Evolutionary conservation across 2,329 filamentous ascomycete species (phyloP).

Genomic region (Pestalotiopsis sp.): DNA sequence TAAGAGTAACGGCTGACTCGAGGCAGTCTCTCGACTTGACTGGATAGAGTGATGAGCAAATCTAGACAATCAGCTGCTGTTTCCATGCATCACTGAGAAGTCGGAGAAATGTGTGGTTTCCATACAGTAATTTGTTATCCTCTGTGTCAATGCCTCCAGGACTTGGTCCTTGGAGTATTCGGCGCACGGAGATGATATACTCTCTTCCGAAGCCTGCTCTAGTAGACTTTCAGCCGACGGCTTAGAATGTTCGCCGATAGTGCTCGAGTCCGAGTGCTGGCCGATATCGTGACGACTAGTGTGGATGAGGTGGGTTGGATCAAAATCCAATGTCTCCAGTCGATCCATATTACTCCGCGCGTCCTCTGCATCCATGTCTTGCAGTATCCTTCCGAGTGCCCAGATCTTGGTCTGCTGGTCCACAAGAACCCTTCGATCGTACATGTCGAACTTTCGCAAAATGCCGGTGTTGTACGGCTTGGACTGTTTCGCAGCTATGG

Average conservation of each 20-base stretch:
- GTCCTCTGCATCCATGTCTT: neutral
- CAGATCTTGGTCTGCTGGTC: neutral
- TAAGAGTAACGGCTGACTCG: neutral
- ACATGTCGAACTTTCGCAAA: neutral
- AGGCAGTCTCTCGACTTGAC: neutral
- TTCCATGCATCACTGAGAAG: too few species aligned
- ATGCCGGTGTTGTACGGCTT: neutral
- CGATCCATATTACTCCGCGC: neutral
- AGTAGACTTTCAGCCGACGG: too few species aligned
- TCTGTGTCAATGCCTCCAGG: neutral
- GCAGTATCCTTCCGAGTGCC: neutral
- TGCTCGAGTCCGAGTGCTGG: neutral
- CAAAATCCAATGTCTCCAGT: neutral
- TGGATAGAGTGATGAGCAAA: neutral
- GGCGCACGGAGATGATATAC: neutral
- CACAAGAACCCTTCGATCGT: neutral
- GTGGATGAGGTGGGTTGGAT: neutral
- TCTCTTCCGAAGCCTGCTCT: neutral
- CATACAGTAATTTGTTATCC: neutral
- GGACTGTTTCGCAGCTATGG: neutral
- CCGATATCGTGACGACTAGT: neutral
- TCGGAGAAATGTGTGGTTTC: neutral
- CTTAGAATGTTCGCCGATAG: neutral
- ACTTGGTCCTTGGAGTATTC: neutral
- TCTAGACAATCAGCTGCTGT: neutral